phyloP scores from a whole-genome alignment of 2,329 filamentous ascomycete genomes.

The Pseudogymnoascus sp. region DNA sequence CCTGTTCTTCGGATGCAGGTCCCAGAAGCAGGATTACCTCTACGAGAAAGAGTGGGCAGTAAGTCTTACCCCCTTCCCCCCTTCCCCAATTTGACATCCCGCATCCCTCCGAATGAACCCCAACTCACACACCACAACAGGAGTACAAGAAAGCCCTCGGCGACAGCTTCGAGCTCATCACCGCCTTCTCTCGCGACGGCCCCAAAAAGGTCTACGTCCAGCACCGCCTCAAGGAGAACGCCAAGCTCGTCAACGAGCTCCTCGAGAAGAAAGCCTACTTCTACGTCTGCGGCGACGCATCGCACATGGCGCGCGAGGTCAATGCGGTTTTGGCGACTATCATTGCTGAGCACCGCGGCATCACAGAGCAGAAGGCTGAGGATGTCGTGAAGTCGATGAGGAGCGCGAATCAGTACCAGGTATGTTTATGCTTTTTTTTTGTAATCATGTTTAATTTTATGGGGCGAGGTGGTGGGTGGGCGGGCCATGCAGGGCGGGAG shows the following conservation, averaged over 20 bases:
- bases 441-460: background rate
- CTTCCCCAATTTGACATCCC: background rate
- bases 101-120: background rate
- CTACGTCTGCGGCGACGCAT: constrained; percentile 96
- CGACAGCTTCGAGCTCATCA: constrained; percentile 82
- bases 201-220: constrained; percentile 94
- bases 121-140: constrained; percentile 43
- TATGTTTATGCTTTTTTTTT: constrained; percentile 28
- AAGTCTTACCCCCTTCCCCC: constrained; percentile 32
- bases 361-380: constrained; percentile 81
- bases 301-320: constrained; percentile 93
- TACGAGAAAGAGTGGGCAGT: constrained; percentile 91
- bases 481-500: background rate
- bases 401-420: constrained; percentile 91
- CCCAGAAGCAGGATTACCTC: constrained; percentile 78
- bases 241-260: constrained; percentile 78
- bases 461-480: background rate
- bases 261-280: constrained; percentile 84
- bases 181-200: constrained; percentile 86
- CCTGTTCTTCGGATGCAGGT: constrained; percentile 93
- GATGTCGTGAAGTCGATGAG: constrained; percentile 97
- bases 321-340: constrained; percentile 82
- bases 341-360: constrained; percentile 71
- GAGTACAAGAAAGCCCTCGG: constrained; percentile 75
- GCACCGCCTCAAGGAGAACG: constrained; percentile 76